phyloP scores from a whole-genome alignment of 2,329 filamentous ascomycete genomes.

The Calonectria crousiana region DNA sequence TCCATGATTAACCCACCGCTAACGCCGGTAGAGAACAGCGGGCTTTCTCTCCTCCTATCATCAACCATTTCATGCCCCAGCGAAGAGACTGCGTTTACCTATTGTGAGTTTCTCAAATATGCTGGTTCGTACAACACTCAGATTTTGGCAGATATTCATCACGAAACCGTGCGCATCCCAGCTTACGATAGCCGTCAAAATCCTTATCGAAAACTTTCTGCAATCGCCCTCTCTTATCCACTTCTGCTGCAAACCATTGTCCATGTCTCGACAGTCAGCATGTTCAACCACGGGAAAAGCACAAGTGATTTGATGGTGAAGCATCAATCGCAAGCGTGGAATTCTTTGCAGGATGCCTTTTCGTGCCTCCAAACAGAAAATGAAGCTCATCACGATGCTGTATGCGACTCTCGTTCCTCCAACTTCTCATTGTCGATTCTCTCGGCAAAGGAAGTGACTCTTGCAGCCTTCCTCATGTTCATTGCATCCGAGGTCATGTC shows the following conservation, averaged over 20 bases:
- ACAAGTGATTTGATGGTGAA: constrained; percentile 1
- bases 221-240: constrained; percentile 8
- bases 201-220: constrained; percentile 7
- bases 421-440: not conserved
- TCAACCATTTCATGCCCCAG: not conserved
- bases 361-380: not conserved
- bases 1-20: not conserved
- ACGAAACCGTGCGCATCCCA: not conserved
- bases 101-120: not conserved
- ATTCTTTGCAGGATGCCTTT: not conserved
- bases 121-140: not conserved
- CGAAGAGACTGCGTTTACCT: constrained; percentile 18
- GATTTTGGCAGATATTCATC: not conserved
- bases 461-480: constrained; percentile 20
- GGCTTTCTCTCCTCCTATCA: not conserved
- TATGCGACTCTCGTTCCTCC: not conserved
- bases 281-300: constrained; percentile 20
- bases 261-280: constrained; percentile 20
- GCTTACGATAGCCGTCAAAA: not conserved
- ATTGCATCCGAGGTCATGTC: constrained; percentile 24
- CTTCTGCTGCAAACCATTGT: constrained; percentile 20
- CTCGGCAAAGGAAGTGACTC: constrained; percentile 8
- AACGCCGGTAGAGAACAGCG: not conserved
- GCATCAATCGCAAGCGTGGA: constrained; percentile 14
- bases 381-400: not conserved